Evolutionary conservation across 306 rosid genomes (phyloP).

Genomic region (Sindora glabra): DNA sequence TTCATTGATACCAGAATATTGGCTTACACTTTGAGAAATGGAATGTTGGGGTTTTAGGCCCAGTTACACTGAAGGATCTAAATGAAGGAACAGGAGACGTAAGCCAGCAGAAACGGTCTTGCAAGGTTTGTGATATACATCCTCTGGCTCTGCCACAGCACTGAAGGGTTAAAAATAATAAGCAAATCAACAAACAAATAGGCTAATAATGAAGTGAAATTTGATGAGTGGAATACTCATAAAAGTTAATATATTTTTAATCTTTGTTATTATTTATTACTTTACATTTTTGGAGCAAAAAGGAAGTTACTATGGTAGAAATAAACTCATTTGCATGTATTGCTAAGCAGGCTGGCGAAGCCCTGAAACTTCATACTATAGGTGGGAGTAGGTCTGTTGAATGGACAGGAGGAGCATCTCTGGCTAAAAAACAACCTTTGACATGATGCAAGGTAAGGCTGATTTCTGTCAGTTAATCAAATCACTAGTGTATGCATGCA

Average conservation of each 20-base stretch:
- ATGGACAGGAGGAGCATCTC: constrained; percentile 42
- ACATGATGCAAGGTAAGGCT: constrained; percentile 49
- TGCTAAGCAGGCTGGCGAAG: constrained; percentile 43
- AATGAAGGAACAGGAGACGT: constrained; percentile 60
- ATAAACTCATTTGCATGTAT: constrained; percentile 2
- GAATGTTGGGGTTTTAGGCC: constrained; percentile 72
- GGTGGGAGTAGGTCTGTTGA: constrained; percentile 38
- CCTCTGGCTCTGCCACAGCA: not conserved
- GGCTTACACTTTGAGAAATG: constrained; percentile 72
- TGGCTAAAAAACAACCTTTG: constrained; percentile 46
- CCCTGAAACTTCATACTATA: constrained; percentile 33
- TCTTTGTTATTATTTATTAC: not conserved
- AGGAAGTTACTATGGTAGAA: not conserved
- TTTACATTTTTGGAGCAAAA: not conserved
- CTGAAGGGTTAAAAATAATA: not conserved
- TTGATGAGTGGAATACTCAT: not conserved
- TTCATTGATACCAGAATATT: constrained; percentile 58
- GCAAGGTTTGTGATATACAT: constrained; percentile 52
- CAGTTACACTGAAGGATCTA: constrained; percentile 57
- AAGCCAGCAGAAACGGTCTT: constrained; percentile 81
- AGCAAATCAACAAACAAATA: not conserved
- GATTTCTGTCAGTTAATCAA: not conserved
- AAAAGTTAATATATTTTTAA: not conserved
- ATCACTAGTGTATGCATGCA: not conserved
- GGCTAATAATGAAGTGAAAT: not conserved